These are phyloP conservation scores for Candida glucosophila DNA, from an alignment of 1,139 yeast genomes.

Conservation along the genomic window DNA sequence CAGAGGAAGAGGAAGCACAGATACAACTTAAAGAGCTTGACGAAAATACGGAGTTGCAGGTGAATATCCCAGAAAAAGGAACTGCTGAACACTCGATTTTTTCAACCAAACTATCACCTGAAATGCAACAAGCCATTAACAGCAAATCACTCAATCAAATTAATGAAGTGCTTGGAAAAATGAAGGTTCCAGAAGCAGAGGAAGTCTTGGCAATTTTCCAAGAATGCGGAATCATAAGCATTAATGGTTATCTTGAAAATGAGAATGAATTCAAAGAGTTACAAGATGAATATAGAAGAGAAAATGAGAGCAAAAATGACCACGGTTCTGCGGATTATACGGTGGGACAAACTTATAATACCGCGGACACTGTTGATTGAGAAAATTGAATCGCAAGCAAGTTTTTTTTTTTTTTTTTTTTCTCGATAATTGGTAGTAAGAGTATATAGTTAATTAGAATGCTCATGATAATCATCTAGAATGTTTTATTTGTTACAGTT, in stretches of 20 bases:
- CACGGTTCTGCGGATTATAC: neutral
- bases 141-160: constrained; percentile 69
- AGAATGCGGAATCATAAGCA: constrained; percentile 76
- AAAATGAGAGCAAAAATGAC: constrained; percentile 6
- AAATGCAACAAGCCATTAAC: constrained; percentile 69
- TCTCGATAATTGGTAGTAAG: no score
- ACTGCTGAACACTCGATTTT: constrained; percentile 51
- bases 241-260: constrained; percentile 69
- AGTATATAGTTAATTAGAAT: no score
- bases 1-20: constrained; percentile 42
- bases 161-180: constrained; percentile 72
- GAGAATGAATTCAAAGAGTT: constrained; percentile 63
- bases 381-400: no score
- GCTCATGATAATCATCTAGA: no score
- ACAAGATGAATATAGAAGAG: constrained; percentile 38
- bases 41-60: constrained; percentile 68
- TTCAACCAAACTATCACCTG: constrained; percentile 43
- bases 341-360: constrained; percentile 5
- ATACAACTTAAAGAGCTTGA: constrained; percentile 87
- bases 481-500: neutral
- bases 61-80: constrained; percentile 55
- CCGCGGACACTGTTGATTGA: constrained; percentile 20
- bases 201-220: constrained; percentile 63
- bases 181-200: constrained; percentile 78
- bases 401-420: no score